Conservation (phyloP, 192 early-diverging fungal genomes). For the Coemansia sp. region DNA sequence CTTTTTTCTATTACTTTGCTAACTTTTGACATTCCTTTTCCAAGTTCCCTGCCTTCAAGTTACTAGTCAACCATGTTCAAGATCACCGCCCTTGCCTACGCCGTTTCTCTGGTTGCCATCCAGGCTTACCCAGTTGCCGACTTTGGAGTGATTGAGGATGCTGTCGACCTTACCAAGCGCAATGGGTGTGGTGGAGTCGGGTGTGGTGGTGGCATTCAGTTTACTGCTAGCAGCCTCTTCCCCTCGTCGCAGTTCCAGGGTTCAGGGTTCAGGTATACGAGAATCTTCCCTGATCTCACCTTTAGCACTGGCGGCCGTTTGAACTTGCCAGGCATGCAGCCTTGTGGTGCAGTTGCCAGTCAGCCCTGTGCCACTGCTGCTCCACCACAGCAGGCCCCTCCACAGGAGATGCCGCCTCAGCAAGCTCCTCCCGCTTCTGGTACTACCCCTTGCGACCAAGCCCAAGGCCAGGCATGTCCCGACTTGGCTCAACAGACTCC, state of each 20-base stretch:
- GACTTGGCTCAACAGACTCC: no score
- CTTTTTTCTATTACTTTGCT: conserved; percentile 18
- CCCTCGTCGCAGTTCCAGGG: no score
- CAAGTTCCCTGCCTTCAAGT: background rate
- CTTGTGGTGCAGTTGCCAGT: background rate
- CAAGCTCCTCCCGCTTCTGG: no score
- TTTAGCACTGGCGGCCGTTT: conserved; percentile 22
- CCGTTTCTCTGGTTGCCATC: conserved; percentile 17
- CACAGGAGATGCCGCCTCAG: no score
- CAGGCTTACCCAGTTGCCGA: conserved; percentile 12
- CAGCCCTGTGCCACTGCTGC: background rate
- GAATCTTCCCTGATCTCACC: no score
- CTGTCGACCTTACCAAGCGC: conserved; percentile 7
- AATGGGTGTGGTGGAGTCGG: conserved; percentile 11
- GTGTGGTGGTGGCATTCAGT: conserved; percentile 14
- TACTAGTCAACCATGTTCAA: conserved; percentile 31
- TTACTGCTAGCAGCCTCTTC: conserved; percentile 14
- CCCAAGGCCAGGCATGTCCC: no score
- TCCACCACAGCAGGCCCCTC: background rate
- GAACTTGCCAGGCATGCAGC: conserved; percentile 9
- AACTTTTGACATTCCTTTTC: conserved; percentile 5
- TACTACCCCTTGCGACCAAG: background rate
- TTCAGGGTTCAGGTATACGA: no score
- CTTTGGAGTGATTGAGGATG: background rate
- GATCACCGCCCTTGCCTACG: conserved; percentile 13